These are phyloP conservation scores for Pythium phragmiticola DNA, from an alignment of 352 stramenopile species.

Conservation along the genomic window DNA sequence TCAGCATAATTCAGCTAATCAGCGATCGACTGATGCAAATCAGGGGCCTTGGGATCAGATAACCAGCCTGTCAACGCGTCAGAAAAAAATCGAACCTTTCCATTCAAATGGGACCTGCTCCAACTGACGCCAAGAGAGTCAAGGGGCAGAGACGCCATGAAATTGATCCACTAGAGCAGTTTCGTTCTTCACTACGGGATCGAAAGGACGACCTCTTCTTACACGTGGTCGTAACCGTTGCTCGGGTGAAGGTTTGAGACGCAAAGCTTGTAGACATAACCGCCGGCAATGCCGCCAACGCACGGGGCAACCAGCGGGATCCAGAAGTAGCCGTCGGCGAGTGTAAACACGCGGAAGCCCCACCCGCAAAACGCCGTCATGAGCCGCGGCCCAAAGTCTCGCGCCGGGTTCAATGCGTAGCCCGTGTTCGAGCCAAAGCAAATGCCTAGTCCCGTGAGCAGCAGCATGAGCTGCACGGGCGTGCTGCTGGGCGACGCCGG, in stretches of 20 bases:
- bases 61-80: no score
- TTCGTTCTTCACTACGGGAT: no score
- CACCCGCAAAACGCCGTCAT: constrained; percentile 45
- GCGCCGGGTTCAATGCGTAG: constrained; percentile 66
- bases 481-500: constrained; percentile 41
- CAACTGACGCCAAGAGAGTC: no score
- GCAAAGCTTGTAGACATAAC: constrained; percentile 42
- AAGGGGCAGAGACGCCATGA: no score
- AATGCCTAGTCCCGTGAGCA: constrained; percentile 68
- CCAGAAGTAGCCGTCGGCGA: constrained; percentile 53
- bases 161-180: no score
- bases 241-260: constrained; percentile 46
- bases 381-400: constrained; percentile 48
- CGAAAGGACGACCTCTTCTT: no score
- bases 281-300: constrained; percentile 39
- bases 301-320: constrained; percentile 46
- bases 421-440: constrained; percentile 70
- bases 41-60: no score
- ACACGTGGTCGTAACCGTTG: constrained; percentile 8
- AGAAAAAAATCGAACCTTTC: no score
- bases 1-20: no score
- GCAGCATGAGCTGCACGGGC: constrained; percentile 41
- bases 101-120: no score
- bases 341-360: constrained; percentile 50
- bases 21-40: no score